phyloP scores from a whole-genome alignment of 2,329 filamentous ascomycete genomes.

The Ophiocordyceps sinensis region DNA sequence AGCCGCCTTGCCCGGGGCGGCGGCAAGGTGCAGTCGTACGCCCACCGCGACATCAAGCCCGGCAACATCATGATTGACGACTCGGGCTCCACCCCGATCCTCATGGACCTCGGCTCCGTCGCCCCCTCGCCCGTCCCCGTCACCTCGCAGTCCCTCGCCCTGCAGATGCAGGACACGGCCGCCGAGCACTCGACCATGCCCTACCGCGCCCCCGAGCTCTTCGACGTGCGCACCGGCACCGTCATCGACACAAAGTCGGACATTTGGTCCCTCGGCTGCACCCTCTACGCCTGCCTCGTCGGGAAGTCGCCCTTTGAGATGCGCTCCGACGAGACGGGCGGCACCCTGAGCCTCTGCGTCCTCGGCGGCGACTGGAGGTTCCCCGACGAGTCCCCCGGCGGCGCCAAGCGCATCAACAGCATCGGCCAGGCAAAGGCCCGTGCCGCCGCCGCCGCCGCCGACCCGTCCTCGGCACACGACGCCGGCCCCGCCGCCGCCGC shows the following conservation, averaged over 20 bases:
- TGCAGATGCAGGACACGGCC: constrained; percentile 85
- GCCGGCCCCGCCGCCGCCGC: constrained; percentile 21
- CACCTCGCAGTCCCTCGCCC: constrained; percentile 75
- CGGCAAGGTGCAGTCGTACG: constrained; percentile 58
- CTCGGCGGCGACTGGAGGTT: constrained; percentile 93
- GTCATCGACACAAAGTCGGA: constrained; percentile 93
- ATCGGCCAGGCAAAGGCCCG: constrained; percentile 18
- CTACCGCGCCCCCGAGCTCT: constrained; percentile 92
- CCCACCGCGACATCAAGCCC: constrained; percentile 94
- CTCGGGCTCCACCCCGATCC: constrained; percentile 71
- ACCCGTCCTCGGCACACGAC: constrained; percentile 2
- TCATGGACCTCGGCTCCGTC: constrained; percentile 95
- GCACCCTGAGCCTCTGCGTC: constrained; percentile 82
- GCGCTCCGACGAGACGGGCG: constrained; percentile 89
- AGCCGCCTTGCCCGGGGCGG: constrained; percentile 51
- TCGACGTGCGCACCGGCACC: constrained; percentile 89
- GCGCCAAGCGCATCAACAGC: constrained; percentile 30
- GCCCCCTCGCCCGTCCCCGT: constrained; percentile 78
- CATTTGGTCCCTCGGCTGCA: constrained; percentile 95
- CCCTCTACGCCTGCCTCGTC: constrained; percentile 90
- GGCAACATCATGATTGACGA: constrained; percentile 98
- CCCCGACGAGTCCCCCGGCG: constrained; percentile 65
- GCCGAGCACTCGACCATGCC: constrained; percentile 98
- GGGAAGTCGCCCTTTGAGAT: constrained; percentile 96
- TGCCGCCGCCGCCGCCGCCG: constrained; percentile 11